Evolutionary conservation across 805 yeast genomes (phyloP).

Genomic region (Saturnispora saitoi): DNA sequence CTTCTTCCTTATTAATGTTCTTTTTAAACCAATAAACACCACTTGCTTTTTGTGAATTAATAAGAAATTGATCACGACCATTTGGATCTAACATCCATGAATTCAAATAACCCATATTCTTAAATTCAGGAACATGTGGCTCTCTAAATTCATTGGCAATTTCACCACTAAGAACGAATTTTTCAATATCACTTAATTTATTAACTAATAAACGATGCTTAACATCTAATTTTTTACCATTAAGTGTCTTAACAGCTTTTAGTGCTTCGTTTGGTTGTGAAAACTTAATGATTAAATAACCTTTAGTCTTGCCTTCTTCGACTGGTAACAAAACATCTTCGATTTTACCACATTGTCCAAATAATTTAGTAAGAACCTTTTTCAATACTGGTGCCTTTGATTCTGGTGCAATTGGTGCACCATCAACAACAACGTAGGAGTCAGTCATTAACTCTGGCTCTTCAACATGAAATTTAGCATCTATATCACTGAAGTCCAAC

Average conservation of each 20-base stretch:
- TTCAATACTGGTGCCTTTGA: conserved; percentile 73
- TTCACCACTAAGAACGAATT: conserved; percentile 57
- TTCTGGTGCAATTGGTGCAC: conserved; percentile 93
- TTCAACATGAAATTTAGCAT: conserved; percentile 55
- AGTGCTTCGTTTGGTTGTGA: conserved; percentile 58
- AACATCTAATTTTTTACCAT: conserved; percentile 87
- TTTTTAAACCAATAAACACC: conserved; percentile 81
- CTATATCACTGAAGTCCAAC: conserved; percentile 78
- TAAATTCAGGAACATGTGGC: conserved; percentile 66
- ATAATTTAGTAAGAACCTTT: conserved; percentile 77
- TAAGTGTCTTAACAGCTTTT: conserved; percentile 69
- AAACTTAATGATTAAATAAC: conserved; percentile 80
- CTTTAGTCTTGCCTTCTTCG: conserved; percentile 72
- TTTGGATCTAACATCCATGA: conserved; percentile 86
- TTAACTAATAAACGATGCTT: conserved; percentile 86
- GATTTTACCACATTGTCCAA: conserved; percentile 70
- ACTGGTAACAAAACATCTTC: conserved; percentile 78
- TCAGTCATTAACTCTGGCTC: conserved; percentile 36
- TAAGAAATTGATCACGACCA: conserved; percentile 83
- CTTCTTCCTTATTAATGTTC: conserved; percentile 64
- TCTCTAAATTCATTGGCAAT: conserved; percentile 55
- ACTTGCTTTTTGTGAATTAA: conserved; percentile 72
- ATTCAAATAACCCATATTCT: conserved; percentile 71
- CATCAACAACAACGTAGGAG: conserved; percentile 78
- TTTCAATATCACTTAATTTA: conserved; percentile 74